Percentiles rank a stretch among this genome's conserved stretches.
phyloP scores from a whole-genome alignment of 306 rosid genomes.

The Herpetospermum pedunculosum region DNA sequence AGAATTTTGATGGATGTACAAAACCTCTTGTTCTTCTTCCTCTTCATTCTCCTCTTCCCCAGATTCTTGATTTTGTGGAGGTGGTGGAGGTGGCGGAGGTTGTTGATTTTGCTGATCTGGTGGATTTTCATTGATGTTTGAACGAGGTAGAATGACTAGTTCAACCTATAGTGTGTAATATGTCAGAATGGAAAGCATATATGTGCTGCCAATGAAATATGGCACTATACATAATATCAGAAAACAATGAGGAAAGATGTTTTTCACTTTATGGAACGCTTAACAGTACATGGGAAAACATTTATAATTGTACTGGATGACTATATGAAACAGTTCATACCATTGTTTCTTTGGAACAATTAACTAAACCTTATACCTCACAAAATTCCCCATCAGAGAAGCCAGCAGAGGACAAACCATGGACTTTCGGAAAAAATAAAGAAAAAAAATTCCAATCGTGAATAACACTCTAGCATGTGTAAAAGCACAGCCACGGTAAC shows the following conservation, averaged over 20 bases:
- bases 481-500: not conserved
- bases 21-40: conserved; percentile 82
- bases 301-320: not conserved
- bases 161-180: conserved; percentile 57
- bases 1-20: conserved; percentile 11
- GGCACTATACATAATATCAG: not conserved
- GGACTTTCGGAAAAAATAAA: not conserved
- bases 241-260: not conserved
- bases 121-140: conserved; percentile 62
- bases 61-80: conserved; percentile 94
- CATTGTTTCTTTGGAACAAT: not conserved
- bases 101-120: conserved; percentile 91
- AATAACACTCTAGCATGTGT: not conserved
- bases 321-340: not conserved
- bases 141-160: conserved; percentile 87
- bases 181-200: conserved; percentile 14
- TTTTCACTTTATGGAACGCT: not conserved
- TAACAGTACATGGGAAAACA: not conserved
- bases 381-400: not conserved
- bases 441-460: not conserved
- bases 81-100: conserved; percentile 96
- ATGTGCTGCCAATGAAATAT: not conserved
- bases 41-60: conserved; percentile 74
- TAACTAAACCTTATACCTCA: not conserved
- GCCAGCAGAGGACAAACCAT: not conserved